phyloP scores from a whole-genome alignment of 768 basidiomycete species.

The Suillus subalutaceus region DNA sequence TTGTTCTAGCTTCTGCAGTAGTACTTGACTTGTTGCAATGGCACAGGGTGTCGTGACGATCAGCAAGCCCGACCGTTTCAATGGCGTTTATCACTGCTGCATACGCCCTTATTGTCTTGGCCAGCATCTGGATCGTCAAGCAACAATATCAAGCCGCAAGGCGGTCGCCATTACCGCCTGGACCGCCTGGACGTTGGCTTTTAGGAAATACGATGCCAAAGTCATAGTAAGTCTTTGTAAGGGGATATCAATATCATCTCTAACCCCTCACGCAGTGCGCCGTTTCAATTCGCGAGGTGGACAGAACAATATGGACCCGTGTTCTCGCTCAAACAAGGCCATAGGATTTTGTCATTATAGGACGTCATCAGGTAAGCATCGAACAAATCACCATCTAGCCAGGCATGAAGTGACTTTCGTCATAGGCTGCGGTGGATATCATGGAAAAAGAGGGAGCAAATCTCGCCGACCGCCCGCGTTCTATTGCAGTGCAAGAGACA shows the following conservation, averaged over 20 bases:
- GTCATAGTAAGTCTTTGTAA: constrained; percentile 26
- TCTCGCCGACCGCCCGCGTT: constrained; percentile 39
- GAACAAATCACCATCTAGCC: neutral
- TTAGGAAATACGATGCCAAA: constrained; percentile 24
- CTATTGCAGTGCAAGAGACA: constrained; percentile 37
- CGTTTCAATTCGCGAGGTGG: constrained; percentile 51
- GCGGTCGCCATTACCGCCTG: constrained; percentile 25
- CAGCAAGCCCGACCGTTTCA: neutral
- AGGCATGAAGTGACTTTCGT: neutral
- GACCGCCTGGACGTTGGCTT: constrained; percentile 28
- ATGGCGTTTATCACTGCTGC: neutral
- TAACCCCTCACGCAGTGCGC: neutral
- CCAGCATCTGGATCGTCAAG: constrained; percentile 1
- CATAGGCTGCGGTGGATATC: constrained; percentile 45
- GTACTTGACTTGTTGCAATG: too few relatives aligned
- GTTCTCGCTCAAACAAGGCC: constrained; percentile 55
- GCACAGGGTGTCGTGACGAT: neutral
- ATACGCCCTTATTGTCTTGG: neutral
- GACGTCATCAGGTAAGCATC: constrained; percentile 21
- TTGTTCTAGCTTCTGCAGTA: too few relatives aligned
- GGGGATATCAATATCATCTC: neutral
- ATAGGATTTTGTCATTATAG: constrained; percentile 21
- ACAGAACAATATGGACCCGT: constrained; percentile 63
- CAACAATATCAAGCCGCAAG: neutral
- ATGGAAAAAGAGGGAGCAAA: constrained; percentile 41